Percentiles rank a stretch among this genome's conserved stretches.
These are phyloP conservation scores for Oxytropis ochrocephala DNA, from an alignment of 306 rosid genomes.

Conservation along the genomic window DNA sequence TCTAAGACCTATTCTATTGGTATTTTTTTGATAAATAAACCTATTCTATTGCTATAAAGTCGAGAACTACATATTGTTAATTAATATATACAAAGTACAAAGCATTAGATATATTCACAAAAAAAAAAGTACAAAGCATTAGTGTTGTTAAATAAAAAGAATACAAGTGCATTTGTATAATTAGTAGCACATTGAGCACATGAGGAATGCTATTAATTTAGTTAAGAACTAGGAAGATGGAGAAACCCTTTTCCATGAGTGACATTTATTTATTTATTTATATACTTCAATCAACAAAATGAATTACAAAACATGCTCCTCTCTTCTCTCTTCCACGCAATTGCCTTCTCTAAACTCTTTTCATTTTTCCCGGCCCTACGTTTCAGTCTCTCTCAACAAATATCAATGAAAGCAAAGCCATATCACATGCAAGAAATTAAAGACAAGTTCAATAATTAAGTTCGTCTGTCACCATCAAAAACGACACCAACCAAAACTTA, in stretches of 20 bases:
- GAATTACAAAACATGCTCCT: not conserved
- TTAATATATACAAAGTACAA: too few species aligned
- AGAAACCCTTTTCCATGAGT: not conserved
- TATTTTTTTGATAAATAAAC: too few species aligned
- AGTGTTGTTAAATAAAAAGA: not conserved
- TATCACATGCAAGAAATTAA: slow-evolving; percentile 9
- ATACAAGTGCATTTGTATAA: not conserved
- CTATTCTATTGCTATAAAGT: too few species aligned
- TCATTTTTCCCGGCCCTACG: not conserved
- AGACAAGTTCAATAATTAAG: slow-evolving; percentile 23
- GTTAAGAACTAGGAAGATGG: not conserved
- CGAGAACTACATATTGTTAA: not conserved
- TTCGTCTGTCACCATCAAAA: slow-evolving; percentile 9
- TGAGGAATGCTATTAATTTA: not conserved
- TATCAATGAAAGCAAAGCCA: slow-evolving; percentile 2
- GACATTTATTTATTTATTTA: too few species aligned
- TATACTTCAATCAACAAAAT: too few species aligned
- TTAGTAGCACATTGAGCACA: slow-evolving; percentile 16
- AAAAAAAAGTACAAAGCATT: too few species aligned
- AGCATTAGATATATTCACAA: too few species aligned
- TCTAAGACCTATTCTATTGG: not conserved
- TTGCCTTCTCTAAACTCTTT: slow-evolving; percentile 2
- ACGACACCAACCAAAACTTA: not conserved
- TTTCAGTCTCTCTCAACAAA: slow-evolving; percentile 9
- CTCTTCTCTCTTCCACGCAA: not conserved